Evolutionary conservation across 306 rosid genomes (phyloP).

Genomic region (Carpinus fangiana): DNA sequence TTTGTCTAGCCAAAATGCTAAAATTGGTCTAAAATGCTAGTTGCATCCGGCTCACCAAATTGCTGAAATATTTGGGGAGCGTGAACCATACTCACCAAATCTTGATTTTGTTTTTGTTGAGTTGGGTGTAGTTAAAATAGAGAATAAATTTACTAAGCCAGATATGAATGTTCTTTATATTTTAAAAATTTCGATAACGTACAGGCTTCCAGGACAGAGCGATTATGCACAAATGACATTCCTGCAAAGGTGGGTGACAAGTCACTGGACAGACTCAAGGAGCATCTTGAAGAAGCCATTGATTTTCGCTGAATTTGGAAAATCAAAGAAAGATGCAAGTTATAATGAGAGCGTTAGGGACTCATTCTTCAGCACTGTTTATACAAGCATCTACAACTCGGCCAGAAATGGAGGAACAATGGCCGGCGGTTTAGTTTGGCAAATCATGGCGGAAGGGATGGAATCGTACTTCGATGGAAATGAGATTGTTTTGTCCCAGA

Average conservation of each 20-base stretch:
- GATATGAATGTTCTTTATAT: too few species aligned
- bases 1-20: too few species aligned
- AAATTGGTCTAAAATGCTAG: too few species aligned
- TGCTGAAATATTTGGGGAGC: too few species aligned
- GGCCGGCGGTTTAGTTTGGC: conserved; percentile 57
- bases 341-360: conserved; percentile 30
- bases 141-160: too few species aligned
- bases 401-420: conserved; percentile 41
- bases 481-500: conserved; percentile 48
- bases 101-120: too few species aligned
- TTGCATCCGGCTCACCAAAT: too few species aligned
- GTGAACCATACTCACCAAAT: too few species aligned
- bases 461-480: conserved; percentile 44
- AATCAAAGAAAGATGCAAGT: conserved; percentile 38
- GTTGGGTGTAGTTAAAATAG: too few species aligned
- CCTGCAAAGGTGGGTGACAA: conserved; percentile 40
- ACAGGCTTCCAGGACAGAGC: conserved; percentile 43
- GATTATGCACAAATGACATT: conserved; percentile 39
- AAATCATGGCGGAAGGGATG: conserved; percentile 50
- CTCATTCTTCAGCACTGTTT: conserved; percentile 32
- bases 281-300: conserved; percentile 51
- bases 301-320: conserved; percentile 50
- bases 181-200: neutral
- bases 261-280: conserved; percentile 46
- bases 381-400: conserved; percentile 35